Percentiles rank a stretch among this genome's conserved stretches.
phyloP scores from a whole-genome alignment of 805 yeast species.

The Nematodospora valgi region DNA sequence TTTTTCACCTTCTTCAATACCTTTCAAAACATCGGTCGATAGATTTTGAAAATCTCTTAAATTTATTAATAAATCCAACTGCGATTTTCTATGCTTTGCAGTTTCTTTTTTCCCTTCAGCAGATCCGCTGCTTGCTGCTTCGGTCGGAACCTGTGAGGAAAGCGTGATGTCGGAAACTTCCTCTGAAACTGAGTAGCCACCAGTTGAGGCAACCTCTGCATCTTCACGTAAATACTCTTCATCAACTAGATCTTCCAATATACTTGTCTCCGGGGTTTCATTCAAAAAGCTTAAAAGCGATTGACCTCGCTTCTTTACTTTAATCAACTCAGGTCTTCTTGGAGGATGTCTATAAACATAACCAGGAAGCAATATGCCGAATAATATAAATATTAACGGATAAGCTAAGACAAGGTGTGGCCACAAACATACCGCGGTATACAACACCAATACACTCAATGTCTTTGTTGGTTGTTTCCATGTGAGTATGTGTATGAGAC shows the following conservation, averaged over 20 bases:
- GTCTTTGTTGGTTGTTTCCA: conserved; percentile 81
- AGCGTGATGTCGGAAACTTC: conserved; percentile 7
- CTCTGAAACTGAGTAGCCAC: conserved; percentile 13
- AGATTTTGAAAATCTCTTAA: conserved; percentile 72
- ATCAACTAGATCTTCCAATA: conserved; percentile 29
- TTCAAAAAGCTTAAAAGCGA: conserved; percentile 44
- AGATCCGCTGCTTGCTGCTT: conserved; percentile 1
- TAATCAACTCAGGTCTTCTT: conserved; percentile 40
- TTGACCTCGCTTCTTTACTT: conserved; percentile 50
- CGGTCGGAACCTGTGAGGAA: conserved; percentile 6
- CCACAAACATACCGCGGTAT: conserved; percentile 65
- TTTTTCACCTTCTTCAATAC: conserved; percentile 50
- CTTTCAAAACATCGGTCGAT: conserved; percentile 50
- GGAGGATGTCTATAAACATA: conserved; percentile 68
- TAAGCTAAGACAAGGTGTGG: conserved; percentile 65
- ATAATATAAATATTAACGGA: conserved; percentile 56
- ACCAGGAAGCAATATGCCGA: conserved; percentile 66
- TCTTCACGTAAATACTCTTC: conserved; percentile 12
- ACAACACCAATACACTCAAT: conserved; percentile 50
- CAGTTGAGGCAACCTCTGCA: conserved; percentile 13
- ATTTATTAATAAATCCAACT: conserved; percentile 50
- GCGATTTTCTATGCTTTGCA: conserved; percentile 15
- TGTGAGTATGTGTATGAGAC: conserved; percentile 54
- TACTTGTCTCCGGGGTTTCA: conserved; percentile 27
- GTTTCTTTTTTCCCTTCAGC: conserved; percentile 11